A percentile compares a stretch with the other conserved stretches of the same genome.
Conservation (phyloP, 768 basidiomycete species). For the Hygrocybe punicea region DNA sequence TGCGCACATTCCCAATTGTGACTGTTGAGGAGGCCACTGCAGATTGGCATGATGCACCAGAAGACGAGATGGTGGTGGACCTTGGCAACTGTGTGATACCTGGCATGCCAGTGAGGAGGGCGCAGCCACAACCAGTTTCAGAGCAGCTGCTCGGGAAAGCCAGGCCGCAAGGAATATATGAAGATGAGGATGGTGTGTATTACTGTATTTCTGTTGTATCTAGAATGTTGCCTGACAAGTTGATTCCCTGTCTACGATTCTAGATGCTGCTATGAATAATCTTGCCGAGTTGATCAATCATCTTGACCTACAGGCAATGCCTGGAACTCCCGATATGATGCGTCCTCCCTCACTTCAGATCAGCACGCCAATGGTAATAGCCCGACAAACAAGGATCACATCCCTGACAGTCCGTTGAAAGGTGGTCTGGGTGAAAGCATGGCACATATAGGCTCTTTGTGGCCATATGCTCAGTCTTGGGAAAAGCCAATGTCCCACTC, state of each 20-base stretch:
- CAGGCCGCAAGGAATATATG: slow-evolving; percentile 50
- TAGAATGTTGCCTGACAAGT: slow-evolving; percentile 1
- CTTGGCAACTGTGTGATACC: slow-evolving; percentile 31
- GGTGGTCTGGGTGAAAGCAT: slow-evolving; percentile 34
- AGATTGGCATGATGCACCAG: slow-evolving; percentile 44
- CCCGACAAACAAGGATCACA: slow-evolving; percentile 23
- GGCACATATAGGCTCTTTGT: slow-evolving; percentile 42
- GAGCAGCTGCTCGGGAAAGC: slow-evolving; percentile 55
- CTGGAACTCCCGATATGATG: slow-evolving; percentile 49
- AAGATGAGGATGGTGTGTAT: slow-evolving; percentile 47
- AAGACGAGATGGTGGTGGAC: slow-evolving; percentile 26
- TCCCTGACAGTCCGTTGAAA: slow-evolving; percentile 40
- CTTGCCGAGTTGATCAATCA: slow-evolving; percentile 72
- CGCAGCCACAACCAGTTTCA: slow-evolving; percentile 55
- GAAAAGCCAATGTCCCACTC: slow-evolving; percentile 8
- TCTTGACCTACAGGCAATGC: slow-evolving; percentile 81
- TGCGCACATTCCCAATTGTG: slow-evolving; percentile 11
- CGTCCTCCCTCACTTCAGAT: slow-evolving; percentile 27
- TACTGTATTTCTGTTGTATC: not conserved
- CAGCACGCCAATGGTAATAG: slow-evolving; percentile 32
- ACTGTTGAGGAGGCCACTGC: slow-evolving; percentile 52
- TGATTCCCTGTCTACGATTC: slow-evolving; percentile 39
- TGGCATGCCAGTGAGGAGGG: slow-evolving; percentile 45
- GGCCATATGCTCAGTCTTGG: slow-evolving; percentile 37
- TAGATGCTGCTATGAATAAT: slow-evolving; percentile 80